A percentile compares a stretch with the other conserved stretches of the same genome.
These are phyloP conservation scores for Ophiostoma novo-ulmi DNA, from an alignment of 2,329 filamentous ascomycete genomes.

Conservation along the genomic window DNA sequence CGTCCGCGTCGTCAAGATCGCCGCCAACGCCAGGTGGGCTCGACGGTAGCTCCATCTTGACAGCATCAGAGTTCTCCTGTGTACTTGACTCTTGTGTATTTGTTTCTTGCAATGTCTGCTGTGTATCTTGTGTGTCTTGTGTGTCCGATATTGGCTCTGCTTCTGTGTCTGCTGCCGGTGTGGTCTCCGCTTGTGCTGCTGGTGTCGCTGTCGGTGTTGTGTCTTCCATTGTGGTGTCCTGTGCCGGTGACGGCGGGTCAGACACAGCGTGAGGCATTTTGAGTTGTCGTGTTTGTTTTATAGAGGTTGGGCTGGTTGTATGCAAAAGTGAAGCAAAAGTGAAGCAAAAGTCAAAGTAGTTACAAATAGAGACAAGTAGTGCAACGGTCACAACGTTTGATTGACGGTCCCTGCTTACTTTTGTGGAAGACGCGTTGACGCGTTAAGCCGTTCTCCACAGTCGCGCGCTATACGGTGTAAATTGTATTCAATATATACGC, in stretches of 20 bases:
- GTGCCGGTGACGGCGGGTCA: conserved; percentile 29
- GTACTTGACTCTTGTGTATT: conserved; percentile 24
- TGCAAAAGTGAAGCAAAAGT: background rate
- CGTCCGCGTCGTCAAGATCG: conserved; percentile 7
- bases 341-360: too few relatives aligned
- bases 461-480: background rate
- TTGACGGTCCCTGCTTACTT: conserved; percentile 1
- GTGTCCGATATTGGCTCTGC: background rate
- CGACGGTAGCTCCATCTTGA: conserved; percentile 21
- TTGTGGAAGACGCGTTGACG: conserved; percentile 27
- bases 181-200: conserved; percentile 3
- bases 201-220: conserved; percentile 21
- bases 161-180: conserved; percentile 23
- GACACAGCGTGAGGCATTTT: conserved; percentile 45
- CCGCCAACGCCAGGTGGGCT: conserved; percentile 15
- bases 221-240: conserved; percentile 30
- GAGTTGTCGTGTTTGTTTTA: background rate
- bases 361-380: too few relatives aligned
- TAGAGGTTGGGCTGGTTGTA: background rate
- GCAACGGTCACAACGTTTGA: too few relatives aligned
- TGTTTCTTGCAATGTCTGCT: conserved; percentile 16
- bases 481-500: background rate
- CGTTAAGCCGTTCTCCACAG: conserved; percentile 25
- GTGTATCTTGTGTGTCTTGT: background rate
- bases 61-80: conserved; percentile 25